Base-by-base conservation (phyloP, 768 basidiomycete genomes). In the Ephemerocybe angulata region DNA sequence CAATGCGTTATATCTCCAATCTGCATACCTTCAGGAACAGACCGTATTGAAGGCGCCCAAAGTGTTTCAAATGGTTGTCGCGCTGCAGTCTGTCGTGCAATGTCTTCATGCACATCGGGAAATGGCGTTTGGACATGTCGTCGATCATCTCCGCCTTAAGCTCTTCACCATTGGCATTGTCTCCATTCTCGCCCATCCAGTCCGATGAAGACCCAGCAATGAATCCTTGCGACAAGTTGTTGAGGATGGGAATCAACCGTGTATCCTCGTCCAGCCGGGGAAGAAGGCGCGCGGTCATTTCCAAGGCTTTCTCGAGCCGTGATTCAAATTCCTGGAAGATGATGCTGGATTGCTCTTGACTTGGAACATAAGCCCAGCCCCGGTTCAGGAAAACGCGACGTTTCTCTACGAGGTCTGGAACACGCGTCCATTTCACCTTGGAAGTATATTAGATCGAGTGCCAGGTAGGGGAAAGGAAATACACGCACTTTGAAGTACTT, bases 21-120 rank as follows among this genome's bases (percentile, higher is more conserved):
- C n/a, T n/a, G n/a, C n/a, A n/a, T n/a, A 91, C 96, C 86, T 99
- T 99, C 64, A 99, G 74, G 75, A 99, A 99, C 29, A 99, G 70
- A 1, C 90, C 92, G 63, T 97, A 93, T 62, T 98, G 88, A 59
- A 97, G 71, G 28, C 97, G 78, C 11, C 90, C 96, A 70, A 85
- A 90, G 68, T 99, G 94, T 67, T 95, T 96, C 60, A 99, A 73
- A 67, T 98, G 96, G 48, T 84, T 81, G 67, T 93, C 89, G 59
- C 80, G 74, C 58, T 81, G 78, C 54, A 98, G 72, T 50, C 75
- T 83, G 51, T 90, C 89, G 64, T 98, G 94, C 50, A 97, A 72
- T 60, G 86, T 87, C 48, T 92, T 85, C 94, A 97, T 97, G 68
- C 97, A 99, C 61, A 93, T 75, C 1, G 97, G 97, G 81, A 93